Base-by-base conservation (phyloP, 352 stramenopile genomes). In the Pythium sukuiense region DNA sequence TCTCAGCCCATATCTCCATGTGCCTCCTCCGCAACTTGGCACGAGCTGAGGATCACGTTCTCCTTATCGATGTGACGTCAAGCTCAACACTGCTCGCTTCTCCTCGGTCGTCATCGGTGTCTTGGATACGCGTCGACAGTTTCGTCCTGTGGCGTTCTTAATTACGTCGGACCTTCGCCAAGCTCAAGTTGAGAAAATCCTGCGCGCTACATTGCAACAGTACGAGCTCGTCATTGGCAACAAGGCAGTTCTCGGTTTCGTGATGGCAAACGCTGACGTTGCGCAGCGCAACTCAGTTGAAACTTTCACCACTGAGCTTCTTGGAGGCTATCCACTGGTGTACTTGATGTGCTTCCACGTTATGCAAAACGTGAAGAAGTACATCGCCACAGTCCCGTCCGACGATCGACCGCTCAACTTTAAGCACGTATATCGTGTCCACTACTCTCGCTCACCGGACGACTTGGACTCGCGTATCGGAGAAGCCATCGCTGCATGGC, bases 331-430 rank as follows among this genome's bases (percentile, higher is more conserved):
- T 13, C 55, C 37, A 18, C 55, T 37, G 5, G 41, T 41, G 12
- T 12, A 52, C 6, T 27, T 55, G 26, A 62, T 62, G 56, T 43
- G 56, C 14, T 62, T 62, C 27, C 56, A 62, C 41, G 56, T 55
- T 3, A 61, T 61, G 55, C 37, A 61, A 24, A 61, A 61, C 30
- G 41, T 62, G 41, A 8, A 18, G 14, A 62, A 62, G 45, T 62
- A 50, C 26, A 24, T 50, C 5, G 12, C 13, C 2, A 50, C 54
- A 2, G 54, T 60, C 18, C 54, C 49, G 4, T 2, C 13, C 5
- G 24, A 2, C 9, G 6, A n/a, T 2, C 49, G 24, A 2, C 49
- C 3, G 1, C 5, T 13, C 18, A 16, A 50, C 0, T 39, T 37
- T 12, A 60, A 50, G 33, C 35, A 52, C 27, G 24, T 61, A 6